Base-by-base conservation (phyloP, 345 rosid species). In the Citrus medica region DNA sequence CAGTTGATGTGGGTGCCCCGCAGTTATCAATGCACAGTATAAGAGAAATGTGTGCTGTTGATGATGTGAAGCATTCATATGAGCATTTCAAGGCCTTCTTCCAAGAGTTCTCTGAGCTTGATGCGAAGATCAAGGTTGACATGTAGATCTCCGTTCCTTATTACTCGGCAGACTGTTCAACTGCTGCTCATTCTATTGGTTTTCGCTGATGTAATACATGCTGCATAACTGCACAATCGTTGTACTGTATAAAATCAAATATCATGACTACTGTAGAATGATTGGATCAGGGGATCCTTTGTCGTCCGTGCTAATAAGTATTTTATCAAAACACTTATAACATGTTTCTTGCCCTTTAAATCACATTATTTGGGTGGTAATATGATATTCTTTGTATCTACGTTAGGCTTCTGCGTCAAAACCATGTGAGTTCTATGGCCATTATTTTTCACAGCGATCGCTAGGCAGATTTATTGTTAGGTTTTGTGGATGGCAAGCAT, bases 1-100 rank as follows among this genome's bases (percentile, higher is more conserved):
- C 99, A 0, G 97, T 96, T 58, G 99, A 94, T 76, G 97, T 96
- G 1, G 99, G 99, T 27, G 97, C 98, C 24, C 99, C 99, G 1
- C 99, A 94, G 77, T 86, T 94, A 67, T 94, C 98, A 0, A 96
- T 96, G 99, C 99, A 96, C 83, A 96, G 99, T 82, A 94, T 94
- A 65, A 84, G 99, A 42, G 99, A 96, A 82, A 92, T 94, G 98
- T 96, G 98, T 81, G 97, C 94, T 4, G 93, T 88, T 1, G 97
- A 93, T 77, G 99, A 95, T 16, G 89, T 95, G 73, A 78, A 86
- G 76, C 86, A 92, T 76, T 87, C 99, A 0, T 94, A 91, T n/a
- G 84, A 90, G 78, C 98, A 94, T 79, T 96, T 96, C 91, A 94
- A 90, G 92, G 98, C 95, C 74, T 94, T 89, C 73, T 96, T 92